Percentiles rank a stretch among this genome's conserved stretches.
Evolutionary conservation across 495 filamentous ascomycete genomes (phyloP).

Genomic region (Geopyxis carbonaria): DNA sequence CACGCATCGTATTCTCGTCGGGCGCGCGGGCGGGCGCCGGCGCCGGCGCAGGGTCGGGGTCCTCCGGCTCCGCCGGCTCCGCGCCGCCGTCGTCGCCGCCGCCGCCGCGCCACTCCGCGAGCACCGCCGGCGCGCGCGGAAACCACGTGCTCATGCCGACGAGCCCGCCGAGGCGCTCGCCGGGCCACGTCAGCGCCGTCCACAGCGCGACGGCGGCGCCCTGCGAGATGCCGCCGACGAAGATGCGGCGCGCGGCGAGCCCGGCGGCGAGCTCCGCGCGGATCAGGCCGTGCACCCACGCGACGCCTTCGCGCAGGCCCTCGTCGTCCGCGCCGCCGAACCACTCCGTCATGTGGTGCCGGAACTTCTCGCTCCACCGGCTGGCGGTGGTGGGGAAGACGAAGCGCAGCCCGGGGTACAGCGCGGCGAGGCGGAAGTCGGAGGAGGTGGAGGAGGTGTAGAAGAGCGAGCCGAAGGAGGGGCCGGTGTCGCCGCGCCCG

Average conservation of each 20-base stretch:
- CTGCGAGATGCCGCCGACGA: slow-evolving; percentile 38
- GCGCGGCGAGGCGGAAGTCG: slow-evolving; percentile 11
- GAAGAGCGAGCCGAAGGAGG: slow-evolving; percentile 34
- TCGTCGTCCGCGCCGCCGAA: slow-evolving; percentile 35
- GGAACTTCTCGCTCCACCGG: slow-evolving; percentile 24
- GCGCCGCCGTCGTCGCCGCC: no score
- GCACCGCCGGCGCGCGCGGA: slow-evolving; percentile 28
- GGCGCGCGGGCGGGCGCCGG: neutral
- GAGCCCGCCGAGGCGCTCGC: slow-evolving; percentile 31
- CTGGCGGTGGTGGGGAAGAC: slow-evolving; percentile 33
- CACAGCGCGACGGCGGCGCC: slow-evolving; percentile 37
- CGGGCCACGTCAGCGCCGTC: slow-evolving; percentile 28
- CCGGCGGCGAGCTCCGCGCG: slow-evolving; percentile 29
- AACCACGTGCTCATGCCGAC: slow-evolving; percentile 39
- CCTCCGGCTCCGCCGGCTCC: neutral
- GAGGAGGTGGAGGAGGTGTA: slow-evolving; percentile 22
- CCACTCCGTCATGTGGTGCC: slow-evolving; percentile 34
- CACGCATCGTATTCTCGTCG: neutral
- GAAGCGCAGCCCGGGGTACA: slow-evolving; percentile 21
- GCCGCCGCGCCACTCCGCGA: neutral
- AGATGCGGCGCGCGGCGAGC: slow-evolving; percentile 23
- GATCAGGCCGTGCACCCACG: slow-evolving; percentile 6
- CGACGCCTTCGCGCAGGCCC: slow-evolving; percentile 32
- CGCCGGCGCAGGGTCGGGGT: neutral
- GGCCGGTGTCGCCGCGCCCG: slow-evolving; percentile 34